Base-by-base conservation (phyloP, 495 filamentous ascomycete species). In the Penicillium silybi region DNA sequence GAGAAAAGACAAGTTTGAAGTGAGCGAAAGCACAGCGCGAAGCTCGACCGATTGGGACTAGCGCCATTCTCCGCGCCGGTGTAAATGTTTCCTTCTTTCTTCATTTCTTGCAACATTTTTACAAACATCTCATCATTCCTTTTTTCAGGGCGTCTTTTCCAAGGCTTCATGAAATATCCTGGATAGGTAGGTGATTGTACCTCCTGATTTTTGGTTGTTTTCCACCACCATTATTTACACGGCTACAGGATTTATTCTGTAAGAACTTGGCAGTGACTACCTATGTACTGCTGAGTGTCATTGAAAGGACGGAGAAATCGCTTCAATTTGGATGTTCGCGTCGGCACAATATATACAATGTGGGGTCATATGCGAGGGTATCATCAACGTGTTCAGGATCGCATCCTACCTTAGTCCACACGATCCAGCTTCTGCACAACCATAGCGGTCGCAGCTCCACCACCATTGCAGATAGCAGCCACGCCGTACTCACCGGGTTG, bases 391-490 rank as follows among this genome's bases (percentile, higher is more conserved):
- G 37, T 49, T 41, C 17, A 1, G 34, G 17, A 51, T 27, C 37
- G 8, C 26, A 15, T 18, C 25, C 18, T 7, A 20, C 17, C 17
- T 49, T 56, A 75, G 18, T 77, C 70, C 18, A 87, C 85, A 48
- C 75, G 79, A 34, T 89, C 86, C 46, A 97, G 76, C 45, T 87
- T 84, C 74, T 97, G 90, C 41, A 98, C 89, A 39, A 98, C 89
- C 70, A 98, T 84, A 0, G 90, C 92, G 18, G 87, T 91, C 2
- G 92, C 89, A 6, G 90, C 92, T 41, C 92, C 92, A 16, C 93
- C 93, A 40, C 93, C 93, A 59, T 98, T 98, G 72, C 93, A 98
- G 52, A 98, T 96, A 9, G 92, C 92, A 16, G 90, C 93, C 48
- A 91, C 86, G 18, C 93, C 93, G 67, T 95, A 97, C 74, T 98